Conservation (phyloP, 768 basidiomycete species). For the Boletus insuetus region DNA sequence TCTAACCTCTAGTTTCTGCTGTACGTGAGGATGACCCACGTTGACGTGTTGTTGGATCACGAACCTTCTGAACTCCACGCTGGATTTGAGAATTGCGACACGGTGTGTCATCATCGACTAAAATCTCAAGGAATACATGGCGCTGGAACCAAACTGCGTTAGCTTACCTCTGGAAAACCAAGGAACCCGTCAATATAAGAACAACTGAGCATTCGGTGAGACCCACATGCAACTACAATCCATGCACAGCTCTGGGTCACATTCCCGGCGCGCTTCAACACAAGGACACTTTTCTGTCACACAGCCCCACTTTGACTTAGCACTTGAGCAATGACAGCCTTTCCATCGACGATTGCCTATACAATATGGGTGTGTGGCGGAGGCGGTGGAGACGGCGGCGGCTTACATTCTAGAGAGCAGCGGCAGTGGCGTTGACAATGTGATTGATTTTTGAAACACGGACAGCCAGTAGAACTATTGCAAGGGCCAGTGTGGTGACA, state of each 20-base stretch:
- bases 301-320: slow-evolving; percentile 30
- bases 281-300: slow-evolving; percentile 53
- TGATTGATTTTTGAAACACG: slow-evolving; percentile 47
- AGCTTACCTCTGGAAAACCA: slow-evolving; percentile 25
- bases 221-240: slow-evolving; percentile 50
- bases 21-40: slow-evolving; percentile 3
- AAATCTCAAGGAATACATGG: background rate
- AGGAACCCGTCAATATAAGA: background rate
- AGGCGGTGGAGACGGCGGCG: background rate
- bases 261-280: slow-evolving; percentile 49
- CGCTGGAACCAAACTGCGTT: background rate
- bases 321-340: slow-evolving; percentile 52
- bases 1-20: slow-evolving; percentile 42
- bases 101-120: slow-evolving; percentile 28
- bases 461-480: slow-evolving; percentile 38
- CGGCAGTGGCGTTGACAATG: slow-evolving; percentile 57
- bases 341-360: slow-evolving; percentile 53
- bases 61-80: slow-evolving; percentile 43
- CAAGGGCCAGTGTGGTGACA: slow-evolving; percentile 62
- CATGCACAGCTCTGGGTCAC: slow-evolving; percentile 63
- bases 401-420: slow-evolving; percentile 51
- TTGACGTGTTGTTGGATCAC: background rate
- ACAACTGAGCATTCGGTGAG: background rate
- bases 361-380: background rate
- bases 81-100: slow-evolving; percentile 55